A percentile compares a stretch with the other conserved stretches of the same genome.
Conservation (phyloP, 768 basidiomycete genomes). For the Pulveroboletus sp. region DNA sequence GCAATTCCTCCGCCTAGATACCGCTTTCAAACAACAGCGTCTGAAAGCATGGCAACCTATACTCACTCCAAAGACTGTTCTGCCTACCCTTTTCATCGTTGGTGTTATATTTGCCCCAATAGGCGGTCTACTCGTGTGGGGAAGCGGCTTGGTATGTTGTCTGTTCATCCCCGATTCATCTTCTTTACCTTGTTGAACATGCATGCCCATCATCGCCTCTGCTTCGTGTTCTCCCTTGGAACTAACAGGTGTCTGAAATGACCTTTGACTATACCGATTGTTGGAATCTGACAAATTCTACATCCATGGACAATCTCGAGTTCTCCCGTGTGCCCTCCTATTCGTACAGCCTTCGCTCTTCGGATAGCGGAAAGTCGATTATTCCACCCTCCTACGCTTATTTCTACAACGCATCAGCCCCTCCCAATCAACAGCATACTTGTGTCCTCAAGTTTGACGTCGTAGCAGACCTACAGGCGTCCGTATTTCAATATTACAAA, state of each 20-base stretch:
- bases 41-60: conserved; percentile 99
- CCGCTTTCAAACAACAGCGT: conserved; percentile 98
- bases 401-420: conserved; percentile 44
- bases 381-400: conserved; percentile 72
- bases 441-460: conserved; percentile 83
- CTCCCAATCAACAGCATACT: conserved; percentile 44
- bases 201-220: neutral
- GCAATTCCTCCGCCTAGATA: conserved; percentile 50
- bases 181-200: conserved; percentile 1
- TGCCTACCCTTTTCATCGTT: conserved; percentile 93
- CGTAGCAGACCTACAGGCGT: conserved; percentile 65
- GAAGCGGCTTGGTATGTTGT: conserved; percentile 55
- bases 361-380: conserved; percentile 44
- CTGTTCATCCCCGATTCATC: conserved; percentile 22
- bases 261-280: conserved; percentile 94
- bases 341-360: conserved; percentile 61
- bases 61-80: conserved; percentile 93
- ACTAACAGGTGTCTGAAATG: conserved; percentile 76
- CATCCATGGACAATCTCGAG: conserved; percentile 28
- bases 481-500: conserved; percentile 94
- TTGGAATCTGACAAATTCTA: conserved; percentile 50
- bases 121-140: conserved; percentile 93
- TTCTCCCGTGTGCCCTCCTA: conserved; percentile 59
- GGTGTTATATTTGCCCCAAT: conserved; percentile 95
- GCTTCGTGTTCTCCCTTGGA: neutral